Evolutionary conservation across 2,329 filamentous ascomycete species (phyloP), one percentile per base, ranked within the genome.

Genomic region (Phialophora tarda): DNA sequence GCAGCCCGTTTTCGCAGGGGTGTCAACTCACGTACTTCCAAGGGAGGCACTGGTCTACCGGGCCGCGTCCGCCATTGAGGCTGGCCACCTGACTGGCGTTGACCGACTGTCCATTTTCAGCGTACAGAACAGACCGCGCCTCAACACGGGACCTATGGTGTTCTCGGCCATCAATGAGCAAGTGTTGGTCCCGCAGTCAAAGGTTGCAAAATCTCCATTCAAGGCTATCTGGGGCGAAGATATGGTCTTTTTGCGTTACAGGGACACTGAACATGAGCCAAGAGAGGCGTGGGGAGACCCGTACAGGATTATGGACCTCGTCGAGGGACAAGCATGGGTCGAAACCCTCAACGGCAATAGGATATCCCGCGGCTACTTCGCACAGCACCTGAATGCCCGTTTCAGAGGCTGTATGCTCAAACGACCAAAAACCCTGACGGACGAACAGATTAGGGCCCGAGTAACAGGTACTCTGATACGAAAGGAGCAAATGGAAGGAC

Each of bases 101-200:
- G 55, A 34, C 23, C 55, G 38, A 58, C 14, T 38, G 21, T 38
- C 55, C 4, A 58, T 58, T 28, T 5, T n/a, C 3, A 47, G 41
- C 6, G 55, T 30, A 17, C 32, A 58, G 6, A n/a, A 41, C 55
- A n/a, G 11, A n/a, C 11, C 21, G 17, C 17, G 21, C 11, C n/a
- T 6, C 55, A 5, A 4, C 55, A 10, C 2, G 11, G 17, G 14
- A 44, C 23, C n/a, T 7, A 6, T 17, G 10, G 5, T 44, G 11
- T 44, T 41, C 41, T 58, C 55, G 11, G 55, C 55, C 23, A 26
- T 58, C 21, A 58, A 58, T 47, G 55, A 58, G 41, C 38, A 28
- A 17, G 38, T 28, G 14, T n/a, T 58, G 55, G 38, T 26, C 2
- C 55, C 55, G n/a, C 8, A 8, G 21, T 4, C 32, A 24, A 58